Evolutionary conservation across 176 grass and related monocot genomes (phyloP).

Genomic region (Triticum turgidum): DNA sequence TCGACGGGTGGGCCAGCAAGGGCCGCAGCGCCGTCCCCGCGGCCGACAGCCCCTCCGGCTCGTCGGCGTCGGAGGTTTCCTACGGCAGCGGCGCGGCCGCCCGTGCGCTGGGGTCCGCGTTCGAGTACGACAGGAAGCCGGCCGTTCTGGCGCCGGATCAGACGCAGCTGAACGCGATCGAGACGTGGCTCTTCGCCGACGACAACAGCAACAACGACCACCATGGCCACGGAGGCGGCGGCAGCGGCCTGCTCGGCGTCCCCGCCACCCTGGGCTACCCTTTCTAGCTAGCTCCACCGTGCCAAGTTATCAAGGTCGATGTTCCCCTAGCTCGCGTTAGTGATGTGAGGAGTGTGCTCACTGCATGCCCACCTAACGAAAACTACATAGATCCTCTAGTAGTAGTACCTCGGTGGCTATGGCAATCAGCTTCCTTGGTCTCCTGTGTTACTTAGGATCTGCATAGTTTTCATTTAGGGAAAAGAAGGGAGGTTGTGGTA

Average conservation of each 20-base stretch:
- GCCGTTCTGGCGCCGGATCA: background rate
- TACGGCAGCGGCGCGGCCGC: constrained; percentile 11
- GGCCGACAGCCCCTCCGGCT: constrained; percentile 43
- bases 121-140: constrained; percentile 42
- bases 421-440: background rate
- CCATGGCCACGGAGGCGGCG: background rate
- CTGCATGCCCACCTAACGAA: constrained; percentile 33
- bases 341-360: background rate
- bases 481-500: background rate
- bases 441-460: constrained; percentile 39
- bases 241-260: background rate
- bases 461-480: constrained; percentile 49
- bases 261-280: constrained; percentile 39
- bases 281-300: constrained; percentile 40
- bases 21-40: background rate
- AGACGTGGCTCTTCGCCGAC: constrained; percentile 66
- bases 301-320: background rate
- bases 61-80: constrained; percentile 31
- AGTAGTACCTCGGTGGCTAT: background rate
- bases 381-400: constrained; percentile 46
- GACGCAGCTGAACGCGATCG: constrained; percentile 45
- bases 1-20: constrained; percentile 60
- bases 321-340: background rate
- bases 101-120: background rate
- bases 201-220: constrained; percentile 23